Percentiles rank a stretch among this genome's conserved stretches.
Evolutionary conservation across 169 alveolate species (phyloP).

Genomic region (Sarcocystis neurona): DNA sequence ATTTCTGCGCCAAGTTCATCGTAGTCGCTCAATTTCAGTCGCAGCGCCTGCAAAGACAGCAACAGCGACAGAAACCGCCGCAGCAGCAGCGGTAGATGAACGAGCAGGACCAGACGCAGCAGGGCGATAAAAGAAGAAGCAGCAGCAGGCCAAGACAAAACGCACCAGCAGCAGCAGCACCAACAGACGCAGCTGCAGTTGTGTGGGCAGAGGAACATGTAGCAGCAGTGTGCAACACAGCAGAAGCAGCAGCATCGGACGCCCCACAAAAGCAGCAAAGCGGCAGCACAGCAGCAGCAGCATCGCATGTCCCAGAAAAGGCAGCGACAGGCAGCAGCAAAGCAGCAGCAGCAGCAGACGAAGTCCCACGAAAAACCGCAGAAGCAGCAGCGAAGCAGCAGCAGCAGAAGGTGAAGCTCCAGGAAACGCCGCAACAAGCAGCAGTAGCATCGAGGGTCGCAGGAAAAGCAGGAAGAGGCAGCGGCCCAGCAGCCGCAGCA

Average conservation of each 20-base stretch:
- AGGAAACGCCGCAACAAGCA: background rate
- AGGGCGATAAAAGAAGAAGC: background rate
- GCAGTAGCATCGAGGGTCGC: background rate
- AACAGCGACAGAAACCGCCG: background rate
- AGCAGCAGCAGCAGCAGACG: background rate
- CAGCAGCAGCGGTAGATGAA: background rate
- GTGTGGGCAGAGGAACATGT: background rate
- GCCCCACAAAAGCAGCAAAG: background rate
- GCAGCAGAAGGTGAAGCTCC: background rate
- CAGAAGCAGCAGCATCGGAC: background rate
- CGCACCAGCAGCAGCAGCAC: background rate
- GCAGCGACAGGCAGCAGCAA: background rate
- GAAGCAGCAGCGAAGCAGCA: background rate
- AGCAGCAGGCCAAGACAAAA: background rate
- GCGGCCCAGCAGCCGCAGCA: slow-evolving; percentile 15
- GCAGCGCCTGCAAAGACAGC: slow-evolving; percentile 41
- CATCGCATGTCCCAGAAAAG: background rate
- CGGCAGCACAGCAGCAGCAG: background rate
- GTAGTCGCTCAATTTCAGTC: slow-evolving; percentile 30
- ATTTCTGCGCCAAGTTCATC: slow-evolving; percentile 37
- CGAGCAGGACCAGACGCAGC: background rate
- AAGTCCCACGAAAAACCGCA: too few species aligned
- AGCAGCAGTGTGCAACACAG: background rate
- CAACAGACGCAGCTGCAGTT: too few species aligned
- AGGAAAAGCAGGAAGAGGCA: background rate